Base-by-base conservation (phyloP, 1,139 yeast genomes). In the Saccharomyces hybrid region DNA sequence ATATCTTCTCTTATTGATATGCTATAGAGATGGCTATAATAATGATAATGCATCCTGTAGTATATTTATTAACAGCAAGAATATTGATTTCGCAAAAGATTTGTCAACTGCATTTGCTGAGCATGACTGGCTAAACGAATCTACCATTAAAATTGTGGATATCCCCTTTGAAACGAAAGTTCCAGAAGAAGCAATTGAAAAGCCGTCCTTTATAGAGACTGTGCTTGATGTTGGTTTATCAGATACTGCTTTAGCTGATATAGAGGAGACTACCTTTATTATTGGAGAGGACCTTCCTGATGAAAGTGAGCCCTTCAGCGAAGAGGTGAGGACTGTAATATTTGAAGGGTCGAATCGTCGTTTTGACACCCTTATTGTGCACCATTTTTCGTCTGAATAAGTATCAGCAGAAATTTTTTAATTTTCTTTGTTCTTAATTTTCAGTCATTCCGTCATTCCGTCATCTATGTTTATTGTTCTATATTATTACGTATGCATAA, bases 211-310 rank as follows among this genome's bases (percentile, higher is more conserved):
- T 34, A 56, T 64, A 16, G 63, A 60, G 32, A 51, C 57, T 2
- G 61, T 64, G 4, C 41, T 63, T 4, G 49, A 55, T 14, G 55
- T 56, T 23, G 57, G 61, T 11, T 25, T 56, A 7, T 42, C 56
- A 11, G 58, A 53, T 13, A 57, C 54, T 14, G 57, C 56, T 23
- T 14, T 48, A 5, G 57, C 55, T n/a, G 54, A 57, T 52, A 47
- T 64, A 11, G 67, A 65, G 46, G 67, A 64, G 47, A 60, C 64
- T 8, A 61, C 66, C 1, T 63, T 66, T 46, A 61, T 65, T 5
- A 56, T 64, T 28, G 59, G 67, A 4, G 70, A 66, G 52, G 52
- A 57, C 20, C 55, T 48, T 23, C 62, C 64, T 27, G 47, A 56
- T 1, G 53, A 53, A 4, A 54, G 53, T 26, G 54, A 57, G n/a